A percentile compares a stretch with the other conserved stretches of the same genome.
phyloP scores from a whole-genome alignment of 1,284 basidiomycete genomes.

The Heterobasidion occidentale region DNA sequence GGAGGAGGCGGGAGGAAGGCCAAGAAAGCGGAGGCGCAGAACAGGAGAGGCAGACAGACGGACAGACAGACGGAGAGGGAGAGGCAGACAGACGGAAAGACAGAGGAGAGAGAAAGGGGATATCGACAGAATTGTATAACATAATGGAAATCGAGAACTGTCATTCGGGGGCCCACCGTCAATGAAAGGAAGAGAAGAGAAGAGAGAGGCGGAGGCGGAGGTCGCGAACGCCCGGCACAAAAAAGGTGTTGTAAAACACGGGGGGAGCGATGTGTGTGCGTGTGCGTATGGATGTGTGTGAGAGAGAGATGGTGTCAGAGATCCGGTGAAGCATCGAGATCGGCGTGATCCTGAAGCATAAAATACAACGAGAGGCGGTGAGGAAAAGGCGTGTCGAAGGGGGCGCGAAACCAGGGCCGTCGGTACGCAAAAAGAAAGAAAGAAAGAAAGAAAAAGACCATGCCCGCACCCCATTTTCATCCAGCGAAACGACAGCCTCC shows the following conservation, averaged over 20 bases:
- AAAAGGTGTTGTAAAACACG: too few species aligned
- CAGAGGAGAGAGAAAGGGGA: conserved; percentile 1
- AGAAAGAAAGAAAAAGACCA: not conserved
- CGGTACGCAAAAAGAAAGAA: too few species aligned
- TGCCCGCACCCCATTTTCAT: too few species aligned
- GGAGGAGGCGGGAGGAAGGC: too few species aligned
- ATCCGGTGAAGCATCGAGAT: conserved; percentile 19
- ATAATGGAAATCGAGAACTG: conserved; percentile 6
- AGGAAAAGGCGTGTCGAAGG: not conserved
- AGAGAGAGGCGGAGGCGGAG: conserved; percentile 1
- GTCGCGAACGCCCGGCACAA: not conserved
- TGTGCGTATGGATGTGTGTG: too few species aligned
- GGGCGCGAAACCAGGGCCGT: not conserved
- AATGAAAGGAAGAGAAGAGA: conserved; percentile 16
- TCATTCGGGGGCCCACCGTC: not conserved
- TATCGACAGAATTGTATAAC: conserved; percentile 6
- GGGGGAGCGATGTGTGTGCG: conserved; percentile 4
- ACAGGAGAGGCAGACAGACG: not conserved
- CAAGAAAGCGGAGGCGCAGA: not conserved
- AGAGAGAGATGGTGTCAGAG: conserved; percentile 11
- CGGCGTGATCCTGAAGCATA: conserved; percentile 28
- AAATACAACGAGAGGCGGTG: conserved; percentile 22
- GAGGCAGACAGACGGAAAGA: conserved; percentile 1
- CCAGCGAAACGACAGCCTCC: not conserved
- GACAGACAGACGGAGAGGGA: too few species aligned